Evolutionary conservation across 139 green algal genomes (phyloP).

Genomic region (Trebouxia sp.): DNA sequence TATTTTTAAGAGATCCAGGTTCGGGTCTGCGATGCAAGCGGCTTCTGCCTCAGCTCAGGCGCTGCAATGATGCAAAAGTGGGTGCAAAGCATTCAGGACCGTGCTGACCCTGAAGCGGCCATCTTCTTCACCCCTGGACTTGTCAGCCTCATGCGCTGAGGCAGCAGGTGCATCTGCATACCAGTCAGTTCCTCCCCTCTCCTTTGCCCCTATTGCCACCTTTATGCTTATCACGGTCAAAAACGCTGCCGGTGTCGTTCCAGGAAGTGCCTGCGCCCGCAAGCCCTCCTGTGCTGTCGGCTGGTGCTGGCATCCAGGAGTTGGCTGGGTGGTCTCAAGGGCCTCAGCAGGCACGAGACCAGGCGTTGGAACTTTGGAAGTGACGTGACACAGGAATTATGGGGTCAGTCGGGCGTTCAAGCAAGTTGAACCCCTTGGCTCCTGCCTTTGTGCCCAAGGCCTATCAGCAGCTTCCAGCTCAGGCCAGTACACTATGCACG

Average conservation of each 20-base stretch:
- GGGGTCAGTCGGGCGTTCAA: neutral
- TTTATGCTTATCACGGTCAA: slow-evolving; percentile 24
- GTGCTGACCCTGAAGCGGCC: no score
- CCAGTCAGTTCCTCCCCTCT: neutral
- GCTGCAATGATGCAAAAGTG: no score
- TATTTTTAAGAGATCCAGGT: no score
- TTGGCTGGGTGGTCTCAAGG: neutral
- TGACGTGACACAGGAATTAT: neutral
- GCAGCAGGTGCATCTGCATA: neutral
- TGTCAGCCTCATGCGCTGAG: no score
- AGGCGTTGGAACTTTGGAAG: neutral
- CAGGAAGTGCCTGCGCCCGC: slow-evolving; percentile 17
- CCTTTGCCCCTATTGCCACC: neutral
- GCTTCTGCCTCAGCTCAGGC: no score
- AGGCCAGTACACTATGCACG: neutral
- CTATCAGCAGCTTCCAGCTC: neutral
- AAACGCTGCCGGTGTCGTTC: neutral
- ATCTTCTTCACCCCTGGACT: no score
- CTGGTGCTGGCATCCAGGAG: slow-evolving; percentile 3
- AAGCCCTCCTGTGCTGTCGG: slow-evolving; percentile 20
- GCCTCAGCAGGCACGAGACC: neutral
- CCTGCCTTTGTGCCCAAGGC: neutral
- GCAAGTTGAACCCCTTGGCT: slow-evolving; percentile 23
- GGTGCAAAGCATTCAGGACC: no score
- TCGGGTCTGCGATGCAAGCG: no score